Base-by-base conservation (phyloP, 2,329 filamentous ascomycete genomes). In the Pseudohalonectria lignicola region DNA sequence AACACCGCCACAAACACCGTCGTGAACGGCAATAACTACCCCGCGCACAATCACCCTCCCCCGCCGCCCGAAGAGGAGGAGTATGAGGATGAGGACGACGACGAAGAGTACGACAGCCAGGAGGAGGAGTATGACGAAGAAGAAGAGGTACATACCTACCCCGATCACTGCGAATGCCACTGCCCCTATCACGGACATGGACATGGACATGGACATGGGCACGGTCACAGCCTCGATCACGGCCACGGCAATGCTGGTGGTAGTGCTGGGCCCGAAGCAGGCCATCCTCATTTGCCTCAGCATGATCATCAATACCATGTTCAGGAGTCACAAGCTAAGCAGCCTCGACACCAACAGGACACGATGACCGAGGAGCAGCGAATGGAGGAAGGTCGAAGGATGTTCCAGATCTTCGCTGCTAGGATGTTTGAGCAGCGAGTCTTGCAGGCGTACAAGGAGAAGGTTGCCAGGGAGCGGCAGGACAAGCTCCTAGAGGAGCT, bases 351-450 rank as follows among this genome's bases (percentile, higher is more conserved):
- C 10, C 62, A 79, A 74, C 63, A 96, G 90, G 88, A 94, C 56
- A 79, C 82, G 47, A 92, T 96, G 86, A 95, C 87, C 37, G 90
- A 96, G 66, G 86, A 94, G 64, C 88, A 96, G 67, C 84, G 92
- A 44, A 96, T 98, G 92, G 88, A 96, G 59, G 92, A 98, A 67
- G 92, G 92, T 43, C 79, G 92, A 40, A 76, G 90, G 49, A 98
- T 98, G 92, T 98, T 98, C 57, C 92, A 98, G 59, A 96, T 98
- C 58, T 98, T 98, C 60, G 92, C 92, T 43, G 92, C 92, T 41
- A 80, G 92, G 45, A 98, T 98, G 92, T 98, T 98, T 59, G 92
- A 98, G 64, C 92, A 98, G 59, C 76, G 92, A 45, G 92, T 98
- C 17, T 71, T 98, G 42, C 90, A 85, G 31, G 92, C 92, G n/a